These are phyloP conservation scores for Tetrahymena borealis DNA, from an alignment of 73 alveolate genomes.

Conservation along the genomic window DNA sequence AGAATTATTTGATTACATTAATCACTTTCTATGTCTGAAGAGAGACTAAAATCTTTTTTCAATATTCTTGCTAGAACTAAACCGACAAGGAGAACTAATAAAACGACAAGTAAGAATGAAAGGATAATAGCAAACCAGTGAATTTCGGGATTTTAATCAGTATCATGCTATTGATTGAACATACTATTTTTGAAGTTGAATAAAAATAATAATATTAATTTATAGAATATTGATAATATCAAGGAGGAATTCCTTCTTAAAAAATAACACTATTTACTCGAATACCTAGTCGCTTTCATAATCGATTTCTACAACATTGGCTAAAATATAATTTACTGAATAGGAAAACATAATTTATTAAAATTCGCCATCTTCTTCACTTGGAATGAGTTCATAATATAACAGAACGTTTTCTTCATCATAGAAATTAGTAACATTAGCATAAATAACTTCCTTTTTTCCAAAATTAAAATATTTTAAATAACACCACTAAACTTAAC, in stretches of 20 bases:
- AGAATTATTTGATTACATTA: background rate
- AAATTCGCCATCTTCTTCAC: background rate
- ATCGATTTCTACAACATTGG: background rate
- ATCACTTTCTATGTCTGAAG: background rate
- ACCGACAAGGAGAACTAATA: background rate
- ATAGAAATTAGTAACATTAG: background rate
- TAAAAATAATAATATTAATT: too few relatives aligned
- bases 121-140: background rate
- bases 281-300: background rate
- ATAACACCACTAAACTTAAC: background rate
- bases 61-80: constrained; percentile 3
- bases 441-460: background rate
- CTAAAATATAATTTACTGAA: background rate
- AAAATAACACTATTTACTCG: background rate
- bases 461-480: background rate
- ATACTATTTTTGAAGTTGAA: too few relatives aligned
- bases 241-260: too few relatives aligned
- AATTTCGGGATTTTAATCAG: background rate
- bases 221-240: too few relatives aligned
- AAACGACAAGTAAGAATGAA: background rate
- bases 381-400: background rate
- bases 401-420: background rate
- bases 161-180: background rate
- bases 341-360: background rate
- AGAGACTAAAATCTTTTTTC: background rate